These are phyloP conservation scores for Lecanicillium sp. DNA, from an alignment of 2,329 filamentous ascomycete genomes.

Conservation along the genomic window DNA sequence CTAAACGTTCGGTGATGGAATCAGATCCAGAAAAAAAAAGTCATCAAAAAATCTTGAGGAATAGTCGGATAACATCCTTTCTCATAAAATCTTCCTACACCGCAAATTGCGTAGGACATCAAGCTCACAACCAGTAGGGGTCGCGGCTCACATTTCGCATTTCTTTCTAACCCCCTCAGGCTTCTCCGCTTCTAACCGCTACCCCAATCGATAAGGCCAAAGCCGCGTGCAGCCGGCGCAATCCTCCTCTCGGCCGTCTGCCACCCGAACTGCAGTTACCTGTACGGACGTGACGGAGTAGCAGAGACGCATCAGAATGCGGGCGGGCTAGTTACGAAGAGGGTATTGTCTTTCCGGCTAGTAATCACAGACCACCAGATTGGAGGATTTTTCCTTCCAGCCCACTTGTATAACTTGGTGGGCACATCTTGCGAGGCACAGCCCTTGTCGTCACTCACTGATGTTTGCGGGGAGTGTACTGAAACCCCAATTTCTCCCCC, in stretches of 20 bases:
- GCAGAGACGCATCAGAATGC: background rate
- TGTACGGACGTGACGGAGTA: background rate
- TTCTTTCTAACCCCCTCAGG: background rate
- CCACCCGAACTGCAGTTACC: too few species aligned
- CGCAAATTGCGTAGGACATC: background rate
- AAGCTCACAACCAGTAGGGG: too few species aligned
- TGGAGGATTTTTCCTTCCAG: background rate
- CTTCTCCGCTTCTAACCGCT: constrained; percentile 6
- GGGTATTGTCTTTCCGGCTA: background rate
- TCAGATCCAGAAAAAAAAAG: background rate
- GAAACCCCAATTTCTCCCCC: too few species aligned
- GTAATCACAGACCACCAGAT: constrained; percentile 8
- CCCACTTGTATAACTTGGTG: too few species aligned
- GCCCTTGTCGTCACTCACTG: too few species aligned
- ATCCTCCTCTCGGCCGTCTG: constrained; percentile 9
- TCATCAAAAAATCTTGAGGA: background rate
- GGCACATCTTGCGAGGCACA: too few species aligned
- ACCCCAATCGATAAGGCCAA: constrained; percentile 19
- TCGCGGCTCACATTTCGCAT: background rate
- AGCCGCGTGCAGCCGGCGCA: constrained; percentile 26
- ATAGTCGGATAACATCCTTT: background rate
- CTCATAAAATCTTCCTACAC: background rate
- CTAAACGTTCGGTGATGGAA: background rate
- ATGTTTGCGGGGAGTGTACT: background rate
- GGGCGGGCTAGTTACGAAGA: background rate